phyloP scores from a whole-genome alignment of 2,329 filamentous ascomycete genomes.

The Sporothrix brunneoviolacea region DNA sequence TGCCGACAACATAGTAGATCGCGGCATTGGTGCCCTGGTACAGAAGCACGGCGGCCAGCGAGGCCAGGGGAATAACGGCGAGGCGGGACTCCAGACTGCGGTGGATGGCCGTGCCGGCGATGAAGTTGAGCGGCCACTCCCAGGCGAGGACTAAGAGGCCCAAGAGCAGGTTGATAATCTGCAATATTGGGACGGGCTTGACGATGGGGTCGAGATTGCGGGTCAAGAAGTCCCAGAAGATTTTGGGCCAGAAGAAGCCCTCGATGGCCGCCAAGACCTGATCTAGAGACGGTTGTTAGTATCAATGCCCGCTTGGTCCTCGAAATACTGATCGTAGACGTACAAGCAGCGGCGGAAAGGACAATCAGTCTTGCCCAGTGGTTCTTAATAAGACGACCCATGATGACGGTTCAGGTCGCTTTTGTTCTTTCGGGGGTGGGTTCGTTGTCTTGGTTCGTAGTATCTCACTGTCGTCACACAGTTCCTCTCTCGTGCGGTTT shows the following conservation, averaged over 20 bases:
- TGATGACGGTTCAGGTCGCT: slow-evolving; percentile 39
- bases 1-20: slow-evolving; percentile 82
- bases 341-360: slow-evolving; percentile 75
- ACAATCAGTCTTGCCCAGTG: slow-evolving; percentile 96
- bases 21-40: slow-evolving; percentile 93
- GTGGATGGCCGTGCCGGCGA: slow-evolving; percentile 75
- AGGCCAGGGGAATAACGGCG: slow-evolving; percentile 71
- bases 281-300: slow-evolving; percentile 56
- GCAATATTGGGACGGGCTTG: slow-evolving; percentile 79
- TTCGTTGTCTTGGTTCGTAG: slow-evolving; percentile 10
- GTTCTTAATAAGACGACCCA: slow-evolving; percentile 99
- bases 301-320: too few relatives aligned
- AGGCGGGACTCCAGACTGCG: slow-evolving; percentile 82
- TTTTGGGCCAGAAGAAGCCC: slow-evolving; percentile 96
- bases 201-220: slow-evolving; percentile 82
- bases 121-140: slow-evolving; percentile 79
- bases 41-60: slow-evolving; percentile 66
- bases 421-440: neutral
- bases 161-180: slow-evolving; percentile 82
- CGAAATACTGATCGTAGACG: too few relatives aligned
- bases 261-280: slow-evolving; percentile 79
- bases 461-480: too few relatives aligned
- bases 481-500: too few relatives aligned
- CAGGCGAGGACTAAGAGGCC: slow-evolving; percentile 72
- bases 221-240: slow-evolving; percentile 96